Conservation (phyloP, 768 basidiomycete genomes). For the Leccinum obscurum region DNA sequence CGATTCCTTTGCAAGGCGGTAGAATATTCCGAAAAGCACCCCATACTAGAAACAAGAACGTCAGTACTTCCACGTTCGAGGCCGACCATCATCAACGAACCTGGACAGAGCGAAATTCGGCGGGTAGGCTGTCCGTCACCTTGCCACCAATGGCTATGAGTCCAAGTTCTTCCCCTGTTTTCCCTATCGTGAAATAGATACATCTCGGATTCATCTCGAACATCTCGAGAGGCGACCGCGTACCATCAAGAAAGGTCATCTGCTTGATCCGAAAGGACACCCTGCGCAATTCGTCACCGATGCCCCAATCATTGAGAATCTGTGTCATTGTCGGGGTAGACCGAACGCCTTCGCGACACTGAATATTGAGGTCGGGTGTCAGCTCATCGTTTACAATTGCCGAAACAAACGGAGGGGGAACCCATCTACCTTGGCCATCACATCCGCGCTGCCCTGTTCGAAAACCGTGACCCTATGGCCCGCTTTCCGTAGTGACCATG, state of each 20-base stretch:
- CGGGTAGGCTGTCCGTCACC: slow-evolving; percentile 44
- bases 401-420: background rate
- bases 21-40: slow-evolving; percentile 48
- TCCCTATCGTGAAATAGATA: slow-evolving; percentile 30
- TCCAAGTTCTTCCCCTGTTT: slow-evolving; percentile 44
- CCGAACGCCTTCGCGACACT: slow-evolving; percentile 41
- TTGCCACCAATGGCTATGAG: slow-evolving; percentile 44
- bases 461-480: slow-evolving; percentile 60
- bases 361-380: background rate
- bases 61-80: background rate
- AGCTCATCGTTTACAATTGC: background rate
- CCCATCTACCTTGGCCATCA: slow-evolving; percentile 33
- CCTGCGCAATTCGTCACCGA: slow-evolving; percentile 42
- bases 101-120: slow-evolving; percentile 47
- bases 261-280: slow-evolving; percentile 22
- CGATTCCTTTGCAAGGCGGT: slow-evolving; percentile 43
- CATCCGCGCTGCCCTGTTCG: slow-evolving; percentile 45
- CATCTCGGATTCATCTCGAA: too few species aligned
- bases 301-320: slow-evolving; percentile 53
- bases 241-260: slow-evolving; percentile 23
- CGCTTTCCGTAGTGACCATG: slow-evolving; percentile 49
- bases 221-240: too few species aligned
- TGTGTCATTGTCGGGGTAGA: slow-evolving; percentile 60
- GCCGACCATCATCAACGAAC: slow-evolving; percentile 28
- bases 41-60: slow-evolving; percentile 41